Evolutionary conservation across 768 basidiomycete species (phyloP), one percentile per base, ranked within the genome.

Genomic region (Amanita pallidorosea): DNA sequence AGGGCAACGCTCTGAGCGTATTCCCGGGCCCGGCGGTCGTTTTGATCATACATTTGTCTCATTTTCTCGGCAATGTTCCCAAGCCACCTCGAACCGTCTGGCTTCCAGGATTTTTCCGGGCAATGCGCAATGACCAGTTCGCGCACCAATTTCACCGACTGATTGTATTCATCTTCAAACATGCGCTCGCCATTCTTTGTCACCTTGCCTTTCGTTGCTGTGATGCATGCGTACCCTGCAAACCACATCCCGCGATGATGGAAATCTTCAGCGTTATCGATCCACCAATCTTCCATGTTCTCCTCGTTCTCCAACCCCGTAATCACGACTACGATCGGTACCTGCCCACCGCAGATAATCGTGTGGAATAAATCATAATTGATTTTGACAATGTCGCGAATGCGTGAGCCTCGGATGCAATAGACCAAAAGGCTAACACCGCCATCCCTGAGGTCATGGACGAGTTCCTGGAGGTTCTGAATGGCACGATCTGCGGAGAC

Each of bases 241-340:
- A 71, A 68, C 41, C 54, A 49, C 62, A 71, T 64, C 34, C 59
- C 60, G 53, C 63, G 58, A 43, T 12, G 35, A 27, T 52, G 34
- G 38, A 69, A 58, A 51, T 64, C 64, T 37, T 36, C 38, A 34
- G 57, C 55, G 48, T 71, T 70, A 25, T 56, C 53, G 3, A 22
- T 20, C 69, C 70, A 70, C 70, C 69, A 71, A 47, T 56, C 12
- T 45, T 44, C 70, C 70, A 70, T 70, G 54, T 66, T 55, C 52
- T 63, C 63, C 29, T 70, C 58, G 49, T 69, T 63, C 58, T 70
- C 69, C 54, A 70, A 44, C 1, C 70, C 69, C 0, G 66, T 70
- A 37, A 70, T 58, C 33, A 70, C 61, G 11, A 58, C 49, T 37
- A 67, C 70, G 51, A 70, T 63, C 25, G 66, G 69, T 1, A 69